Evolutionary conservation across 345 rosid genomes (phyloP), one percentile per base, ranked within the genome.

Genomic region (Acer yangbiense): DNA sequence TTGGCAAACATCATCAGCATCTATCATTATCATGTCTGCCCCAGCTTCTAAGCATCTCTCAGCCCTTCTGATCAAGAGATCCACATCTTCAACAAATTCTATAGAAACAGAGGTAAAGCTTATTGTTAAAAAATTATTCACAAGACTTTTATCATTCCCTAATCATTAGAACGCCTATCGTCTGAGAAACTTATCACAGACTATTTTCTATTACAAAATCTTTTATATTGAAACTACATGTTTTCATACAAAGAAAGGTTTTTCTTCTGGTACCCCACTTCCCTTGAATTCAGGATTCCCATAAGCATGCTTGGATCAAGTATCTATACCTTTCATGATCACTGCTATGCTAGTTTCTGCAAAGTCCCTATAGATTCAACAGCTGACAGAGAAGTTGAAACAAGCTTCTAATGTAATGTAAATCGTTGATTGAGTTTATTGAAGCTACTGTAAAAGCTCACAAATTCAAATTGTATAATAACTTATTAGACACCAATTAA

Each of bases 1-100:
- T 82, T 84, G 81, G 85, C 98, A 90, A 78, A 92, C 82, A 83
- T 90, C 99, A 81, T 93, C 99, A 20, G 94, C 93, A 66, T 95
- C 99, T 13, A 95, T 91, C 98, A 93, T 92, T 68, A 93, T 93
- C 85, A 87, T 92, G 81, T 93, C 98, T 68, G 97, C 98, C 44
- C 99, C 97, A 43, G 97, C 99, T 82, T 91, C 95, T 68, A 95
- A 85, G 86, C 99, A 93, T 82, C 99, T 91, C 85, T 93, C 98
- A 14, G 98, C 99, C 87, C 85, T 95, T 83, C 95, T 86, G 66
- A 95, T 88, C 86, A 95, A 75, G 54, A 93, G 95, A 85, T 90
- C 88, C 7, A 89, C 93, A 79, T 95, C 98, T 79, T 93, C 99
- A 61, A 93, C 86, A 44, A 84, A 83, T 80, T 93, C 98, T 95